Percentiles rank a stretch among this genome's conserved stretches.
These are phyloP conservation scores for Aspergillus felis DNA, from an alignment of 2,329 filamentous ascomycete species.

Conservation along the genomic window DNA sequence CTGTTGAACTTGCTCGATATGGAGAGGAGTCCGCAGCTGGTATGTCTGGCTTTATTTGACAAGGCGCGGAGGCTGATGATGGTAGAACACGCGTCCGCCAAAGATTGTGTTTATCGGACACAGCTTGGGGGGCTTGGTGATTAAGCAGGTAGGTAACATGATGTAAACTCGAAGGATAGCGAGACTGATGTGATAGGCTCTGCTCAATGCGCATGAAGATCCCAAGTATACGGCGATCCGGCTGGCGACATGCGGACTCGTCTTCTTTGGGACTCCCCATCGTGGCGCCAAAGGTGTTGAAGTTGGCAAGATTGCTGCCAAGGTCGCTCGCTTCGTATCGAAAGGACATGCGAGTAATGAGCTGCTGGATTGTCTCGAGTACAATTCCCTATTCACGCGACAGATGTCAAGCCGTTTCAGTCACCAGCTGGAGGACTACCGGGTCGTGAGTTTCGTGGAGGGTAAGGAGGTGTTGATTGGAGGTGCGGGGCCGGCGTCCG, in stretches of 20 bases:
- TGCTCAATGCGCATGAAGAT: slow-evolving; percentile 33
- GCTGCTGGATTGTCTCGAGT: slow-evolving; percentile 25
- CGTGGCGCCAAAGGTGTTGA: slow-evolving; percentile 31
- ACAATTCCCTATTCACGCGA: slow-evolving; percentile 28
- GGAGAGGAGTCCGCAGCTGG: slow-evolving; percentile 26
- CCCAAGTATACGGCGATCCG: slow-evolving; percentile 32
- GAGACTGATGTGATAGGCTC: slow-evolving; percentile 16
- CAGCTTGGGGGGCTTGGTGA: slow-evolving; percentile 29
- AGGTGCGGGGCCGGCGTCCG: slow-evolving; percentile 25
- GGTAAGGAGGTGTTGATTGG: slow-evolving; percentile 28
- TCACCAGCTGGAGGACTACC: slow-evolving; percentile 33
- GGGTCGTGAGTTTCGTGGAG: slow-evolving; percentile 33
- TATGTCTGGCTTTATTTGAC: background rate
- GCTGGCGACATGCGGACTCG: slow-evolving; percentile 28
- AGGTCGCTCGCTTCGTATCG: slow-evolving; percentile 29
- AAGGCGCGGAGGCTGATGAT: background rate
- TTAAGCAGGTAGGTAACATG: slow-evolving; percentile 24
- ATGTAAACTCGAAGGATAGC: too few species aligned
- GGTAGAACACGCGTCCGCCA: slow-evolving; percentile 19
- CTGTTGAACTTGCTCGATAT: slow-evolving; percentile 30
- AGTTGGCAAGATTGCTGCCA: slow-evolving; percentile 30
- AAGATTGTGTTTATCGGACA: slow-evolving; percentile 31
- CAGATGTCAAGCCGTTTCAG: slow-evolving; percentile 31
- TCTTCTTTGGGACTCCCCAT: slow-evolving; percentile 35
- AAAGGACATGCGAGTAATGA: slow-evolving; percentile 30